A percentile compares a stretch with the other conserved stretches of the same genome.
Conservation (phyloP, 805 yeast species). For the Hanseniaspora mollemarum region DNA sequence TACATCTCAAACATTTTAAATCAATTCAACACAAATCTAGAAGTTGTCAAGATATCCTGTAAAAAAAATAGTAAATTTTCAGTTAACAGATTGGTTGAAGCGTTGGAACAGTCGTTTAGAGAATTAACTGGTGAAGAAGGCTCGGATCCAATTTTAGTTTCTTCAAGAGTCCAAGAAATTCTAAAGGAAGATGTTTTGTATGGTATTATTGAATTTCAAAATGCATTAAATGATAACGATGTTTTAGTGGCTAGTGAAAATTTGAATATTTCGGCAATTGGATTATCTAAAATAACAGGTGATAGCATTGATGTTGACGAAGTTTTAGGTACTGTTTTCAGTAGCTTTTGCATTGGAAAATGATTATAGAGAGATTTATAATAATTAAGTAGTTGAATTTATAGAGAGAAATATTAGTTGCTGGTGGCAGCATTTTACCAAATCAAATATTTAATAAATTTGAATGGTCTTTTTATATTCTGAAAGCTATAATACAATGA, state of each 20-base stretch:
- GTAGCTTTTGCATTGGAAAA: conserved; percentile 89
- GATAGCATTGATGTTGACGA: conserved; percentile 82
- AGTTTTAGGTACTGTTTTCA: conserved; percentile 78
- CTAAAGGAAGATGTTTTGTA: conserved; percentile 61
- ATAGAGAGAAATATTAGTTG: no score
- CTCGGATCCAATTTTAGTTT: conserved; percentile 58
- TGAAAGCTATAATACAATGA: no score
- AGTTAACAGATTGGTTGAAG: conserved; percentile 35
- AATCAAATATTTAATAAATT: no score
- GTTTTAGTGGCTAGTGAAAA: conserved; percentile 73
- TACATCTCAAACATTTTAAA: conserved; percentile 18
- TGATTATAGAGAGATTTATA: no score
- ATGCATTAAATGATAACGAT: conserved; percentile 41
- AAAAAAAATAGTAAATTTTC: conserved; percentile 39
- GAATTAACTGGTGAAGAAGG: conserved; percentile 37
- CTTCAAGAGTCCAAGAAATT: conserved; percentile 65
- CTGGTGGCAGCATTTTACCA: no score
- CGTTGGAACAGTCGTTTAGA: conserved; percentile 38
- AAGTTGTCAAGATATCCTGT: conserved; percentile 49
- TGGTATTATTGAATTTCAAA: conserved; percentile 56
- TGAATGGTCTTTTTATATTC: no score
- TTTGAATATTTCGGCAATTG: conserved; percentile 60
- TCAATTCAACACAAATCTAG: conserved; percentile 18
- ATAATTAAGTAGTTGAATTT: no score
- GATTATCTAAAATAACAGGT: conserved; percentile 88